Conservation (phyloP, 495 filamentous ascomycete genomes). For the Penicillium diatomitis region DNA sequence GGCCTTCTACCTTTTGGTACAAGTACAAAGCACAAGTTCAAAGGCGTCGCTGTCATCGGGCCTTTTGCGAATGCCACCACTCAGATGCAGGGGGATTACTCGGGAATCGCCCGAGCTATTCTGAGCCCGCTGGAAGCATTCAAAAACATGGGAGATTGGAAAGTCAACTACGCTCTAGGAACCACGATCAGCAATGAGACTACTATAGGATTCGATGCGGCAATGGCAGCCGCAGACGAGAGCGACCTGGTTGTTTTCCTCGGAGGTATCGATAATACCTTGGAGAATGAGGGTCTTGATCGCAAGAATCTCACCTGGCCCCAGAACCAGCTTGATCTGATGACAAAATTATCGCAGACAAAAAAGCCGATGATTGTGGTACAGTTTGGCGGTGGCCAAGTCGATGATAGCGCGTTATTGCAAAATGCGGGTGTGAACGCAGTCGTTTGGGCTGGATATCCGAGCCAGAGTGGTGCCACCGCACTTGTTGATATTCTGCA, state of each 20-base stretch:
- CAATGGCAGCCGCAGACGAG: constrained; percentile 30
- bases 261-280: constrained; percentile 41
- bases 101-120: constrained; percentile 40
- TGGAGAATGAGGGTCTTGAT: constrained; percentile 42
- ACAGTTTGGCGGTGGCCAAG: constrained; percentile 43
- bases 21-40: constrained; percentile 6
- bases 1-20: constrained; percentile 35
- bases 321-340: constrained; percentile 41
- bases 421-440: constrained; percentile 33
- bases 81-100: constrained; percentile 51
- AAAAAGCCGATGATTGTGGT: constrained; percentile 44
- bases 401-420: constrained; percentile 41
- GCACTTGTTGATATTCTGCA: constrained; percentile 41
- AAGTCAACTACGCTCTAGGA: constrained; percentile 36
- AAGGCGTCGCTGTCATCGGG: constrained; percentile 41
- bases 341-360: constrained; percentile 31
- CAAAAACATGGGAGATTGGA: constrained; percentile 26
- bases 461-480: constrained; percentile 40
- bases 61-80: constrained; percentile 43
- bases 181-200: constrained; percentile 27
- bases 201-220: constrained; percentile 26
- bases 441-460: constrained; percentile 45
- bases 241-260: constrained; percentile 44
- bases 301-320: constrained; percentile 42
- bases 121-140: constrained; percentile 41